These are phyloP conservation scores for Xeromyces bisporus DNA, from an alignment of 495 filamentous ascomycete genomes.

Conservation along the genomic window DNA sequence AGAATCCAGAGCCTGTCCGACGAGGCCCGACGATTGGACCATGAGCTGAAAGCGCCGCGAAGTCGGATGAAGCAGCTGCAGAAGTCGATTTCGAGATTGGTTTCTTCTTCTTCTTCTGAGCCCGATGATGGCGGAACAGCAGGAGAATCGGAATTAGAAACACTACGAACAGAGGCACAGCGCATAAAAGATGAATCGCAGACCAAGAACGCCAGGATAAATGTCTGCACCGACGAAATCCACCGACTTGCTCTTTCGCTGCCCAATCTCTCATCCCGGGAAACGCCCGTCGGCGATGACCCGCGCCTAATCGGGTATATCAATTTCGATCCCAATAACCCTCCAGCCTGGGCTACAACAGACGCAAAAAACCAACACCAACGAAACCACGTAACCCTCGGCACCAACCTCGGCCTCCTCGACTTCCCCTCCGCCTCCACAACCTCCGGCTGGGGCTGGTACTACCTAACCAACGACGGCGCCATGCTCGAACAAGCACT, in stretches of 20 bases:
- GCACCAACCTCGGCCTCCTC: slow-evolving; percentile 57
- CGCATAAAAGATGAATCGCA: slow-evolving; percentile 48
- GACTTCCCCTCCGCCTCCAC: slow-evolving; percentile 69
- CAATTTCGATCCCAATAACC: slow-evolving; percentile 50
- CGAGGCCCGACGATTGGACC: slow-evolving; percentile 37
- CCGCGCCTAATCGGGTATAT: slow-evolving; percentile 47
- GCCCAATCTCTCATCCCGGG: slow-evolving; percentile 65
- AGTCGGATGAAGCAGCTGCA: slow-evolving; percentile 26
- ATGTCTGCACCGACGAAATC: slow-evolving; percentile 45
- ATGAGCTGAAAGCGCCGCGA: slow-evolving; percentile 20
- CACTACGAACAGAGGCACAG: slow-evolving; percentile 45
- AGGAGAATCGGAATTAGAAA: slow-evolving; percentile 15
- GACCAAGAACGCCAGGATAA: slow-evolving; percentile 41
- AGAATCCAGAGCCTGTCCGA: slow-evolving; percentile 55
- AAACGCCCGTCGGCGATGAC: slow-evolving; percentile 56
- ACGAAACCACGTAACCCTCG: slow-evolving; percentile 69
- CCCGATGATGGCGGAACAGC: not conserved
- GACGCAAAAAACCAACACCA: slow-evolving; percentile 24
- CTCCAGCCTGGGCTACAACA: slow-evolving; percentile 30
- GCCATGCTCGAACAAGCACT: slow-evolving; percentile 86
- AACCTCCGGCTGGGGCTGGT: slow-evolving; percentile 91
- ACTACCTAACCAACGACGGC: slow-evolving; percentile 77
- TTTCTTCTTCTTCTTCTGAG: slow-evolving; percentile 10
- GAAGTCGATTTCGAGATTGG: slow-evolving; percentile 22
- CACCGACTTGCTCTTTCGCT: slow-evolving; percentile 57